Conservation (phyloP, 495 filamentous ascomycete genomes). For the Aspergillus taichungensis region DNA sequence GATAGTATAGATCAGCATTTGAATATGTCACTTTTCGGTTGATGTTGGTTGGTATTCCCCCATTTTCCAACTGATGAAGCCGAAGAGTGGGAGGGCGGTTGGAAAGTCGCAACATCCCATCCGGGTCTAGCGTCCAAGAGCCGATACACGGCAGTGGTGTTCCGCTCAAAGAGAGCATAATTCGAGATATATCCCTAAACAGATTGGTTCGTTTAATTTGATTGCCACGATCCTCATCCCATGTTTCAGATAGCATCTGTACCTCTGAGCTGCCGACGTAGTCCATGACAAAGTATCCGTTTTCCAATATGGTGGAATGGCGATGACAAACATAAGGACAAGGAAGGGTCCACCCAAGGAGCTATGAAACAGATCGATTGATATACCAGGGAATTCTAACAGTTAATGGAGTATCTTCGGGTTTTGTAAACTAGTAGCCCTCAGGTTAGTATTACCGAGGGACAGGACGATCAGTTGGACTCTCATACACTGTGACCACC, state of each 20-base stretch:
- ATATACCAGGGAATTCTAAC: conserved; percentile 11
- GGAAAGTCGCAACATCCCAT: conserved; percentile 17
- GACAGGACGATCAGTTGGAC: not conserved
- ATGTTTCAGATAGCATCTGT: conserved; percentile 28
- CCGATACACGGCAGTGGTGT: conserved; percentile 25
- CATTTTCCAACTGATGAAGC: conserved; percentile 25
- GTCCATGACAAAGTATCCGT: conserved; percentile 24
- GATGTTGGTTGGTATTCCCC: conserved; percentile 19
- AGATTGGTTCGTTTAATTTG: conserved; percentile 15
- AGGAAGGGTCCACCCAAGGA: conserved; percentile 11
- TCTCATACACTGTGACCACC: conserved; percentile 10
- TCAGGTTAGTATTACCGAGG: conserved; percentile 3
- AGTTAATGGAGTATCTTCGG: conserved; percentile 14
- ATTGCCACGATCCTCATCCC: conserved; percentile 3
- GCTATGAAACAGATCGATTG: conserved; percentile 7
- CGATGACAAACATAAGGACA: conserved; percentile 14
- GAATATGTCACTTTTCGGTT: conserved; percentile 16
- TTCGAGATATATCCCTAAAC: conserved; percentile 16
- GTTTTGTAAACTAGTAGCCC: conserved; percentile 1
- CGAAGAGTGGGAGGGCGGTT: conserved; percentile 24
- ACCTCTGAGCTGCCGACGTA: conserved; percentile 14
- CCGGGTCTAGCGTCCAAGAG: conserved; percentile 20
- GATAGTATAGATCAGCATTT: conserved; percentile 15
- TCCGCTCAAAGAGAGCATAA: conserved; percentile 24
- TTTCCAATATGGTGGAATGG: conserved; percentile 3